phyloP scores from a whole-genome alignment of 1,284 basidiomycete genomes.

The Ganoderma resinaceum region DNA sequence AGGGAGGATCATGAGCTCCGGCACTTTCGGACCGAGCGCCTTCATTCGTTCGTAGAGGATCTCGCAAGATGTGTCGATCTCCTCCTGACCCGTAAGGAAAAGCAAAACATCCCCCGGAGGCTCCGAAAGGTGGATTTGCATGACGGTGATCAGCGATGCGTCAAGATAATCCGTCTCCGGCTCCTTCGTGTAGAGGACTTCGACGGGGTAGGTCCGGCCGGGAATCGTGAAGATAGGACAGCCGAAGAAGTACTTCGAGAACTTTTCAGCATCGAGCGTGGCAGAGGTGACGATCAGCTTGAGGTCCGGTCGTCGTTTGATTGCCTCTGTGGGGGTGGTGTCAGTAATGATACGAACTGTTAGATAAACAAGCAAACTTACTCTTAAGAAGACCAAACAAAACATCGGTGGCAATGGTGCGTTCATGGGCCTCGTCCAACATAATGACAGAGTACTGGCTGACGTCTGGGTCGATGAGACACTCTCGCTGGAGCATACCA shows the following conservation, averaged over 20 bases:
- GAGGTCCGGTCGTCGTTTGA: slow-evolving; percentile 92
- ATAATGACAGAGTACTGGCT: slow-evolving; percentile 95
- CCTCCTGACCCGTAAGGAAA: slow-evolving; percentile 98
- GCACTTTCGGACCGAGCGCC: slow-evolving; percentile 95
- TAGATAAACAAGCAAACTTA: slow-evolving; percentile 49
- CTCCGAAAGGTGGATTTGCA: slow-evolving; percentile 99
- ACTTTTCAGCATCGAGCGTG: slow-evolving; percentile 99
- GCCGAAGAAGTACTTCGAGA: slow-evolving; percentile 97
- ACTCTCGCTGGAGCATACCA: slow-evolving; percentile 98
- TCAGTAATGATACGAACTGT: slow-evolving; percentile 26
- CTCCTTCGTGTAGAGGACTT: slow-evolving; percentile 97
- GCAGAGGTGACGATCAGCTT: slow-evolving; percentile 99
- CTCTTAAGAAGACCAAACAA: slow-evolving; percentile 97
- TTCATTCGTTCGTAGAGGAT: slow-evolving; percentile 99
- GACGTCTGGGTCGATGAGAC: slow-evolving; percentile 93
- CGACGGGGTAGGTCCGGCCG: slow-evolving; percentile 98
- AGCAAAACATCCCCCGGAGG: slow-evolving; percentile 96
- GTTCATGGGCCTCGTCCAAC: slow-evolving; percentile 98
- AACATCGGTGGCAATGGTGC: slow-evolving; percentile 98
- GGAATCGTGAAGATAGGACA: slow-evolving; percentile 99
- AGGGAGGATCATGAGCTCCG: slow-evolving; percentile 95
- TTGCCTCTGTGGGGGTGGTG: slow-evolving; percentile 72
- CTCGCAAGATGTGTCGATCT: slow-evolving; percentile 98
- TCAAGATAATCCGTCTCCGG: slow-evolving; percentile 99
- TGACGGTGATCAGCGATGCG: slow-evolving; percentile 96